A percentile compares a stretch with the other conserved stretches of the same genome.
Evolutionary conservation across 805 yeast species (phyloP).

Genomic region (Wickerhamomyces bovis): DNA sequence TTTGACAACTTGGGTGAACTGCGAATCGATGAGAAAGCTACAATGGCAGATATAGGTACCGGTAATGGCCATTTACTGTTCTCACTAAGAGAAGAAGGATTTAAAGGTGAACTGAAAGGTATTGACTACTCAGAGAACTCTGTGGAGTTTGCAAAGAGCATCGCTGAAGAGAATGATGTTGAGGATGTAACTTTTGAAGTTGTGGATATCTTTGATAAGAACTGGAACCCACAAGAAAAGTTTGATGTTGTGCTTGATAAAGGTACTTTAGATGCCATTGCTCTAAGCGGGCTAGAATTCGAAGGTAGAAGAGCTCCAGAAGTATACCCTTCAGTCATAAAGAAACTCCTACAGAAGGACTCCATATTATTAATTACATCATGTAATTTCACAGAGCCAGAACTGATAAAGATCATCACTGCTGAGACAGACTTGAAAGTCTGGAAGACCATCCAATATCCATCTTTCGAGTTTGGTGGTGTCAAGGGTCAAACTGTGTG

Average conservation of each 20-base stretch:
- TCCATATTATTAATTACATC: slow-evolving; percentile 75
- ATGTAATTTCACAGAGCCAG: slow-evolving; percentile 87
- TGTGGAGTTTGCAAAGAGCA: slow-evolving; percentile 62
- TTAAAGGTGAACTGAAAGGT: slow-evolving; percentile 57
- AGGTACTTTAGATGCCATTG: slow-evolving; percentile 97
- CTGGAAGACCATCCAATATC: slow-evolving; percentile 70
- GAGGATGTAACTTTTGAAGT: slow-evolving; percentile 45
- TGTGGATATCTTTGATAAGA: slow-evolving; percentile 57
- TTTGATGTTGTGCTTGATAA: slow-evolving; percentile 84
- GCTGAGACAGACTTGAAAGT: slow-evolving; percentile 38
- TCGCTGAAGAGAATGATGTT: slow-evolving; percentile 41
- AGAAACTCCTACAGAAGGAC: slow-evolving; percentile 45
- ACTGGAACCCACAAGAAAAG: slow-evolving; percentile 30
- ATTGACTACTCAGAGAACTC: slow-evolving; percentile 83
- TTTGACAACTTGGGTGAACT: slow-evolving; percentile 40
- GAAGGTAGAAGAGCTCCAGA: slow-evolving; percentile 44
- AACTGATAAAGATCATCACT: slow-evolving; percentile 51
- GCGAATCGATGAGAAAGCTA: slow-evolving; percentile 26
- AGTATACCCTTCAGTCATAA: slow-evolving; percentile 57
- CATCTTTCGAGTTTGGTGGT: slow-evolving; percentile 86
- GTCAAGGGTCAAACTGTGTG: slow-evolving; percentile 82
- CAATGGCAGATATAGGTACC: slow-evolving; percentile 81
- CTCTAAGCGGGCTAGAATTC: slow-evolving; percentile 59
- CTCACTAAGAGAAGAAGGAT: slow-evolving; percentile 58
- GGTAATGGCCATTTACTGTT: slow-evolving; percentile 93